Base-by-base conservation (phyloP, 2,329 filamentous ascomycete species). In the Botryosphaeria dothidea region DNA sequence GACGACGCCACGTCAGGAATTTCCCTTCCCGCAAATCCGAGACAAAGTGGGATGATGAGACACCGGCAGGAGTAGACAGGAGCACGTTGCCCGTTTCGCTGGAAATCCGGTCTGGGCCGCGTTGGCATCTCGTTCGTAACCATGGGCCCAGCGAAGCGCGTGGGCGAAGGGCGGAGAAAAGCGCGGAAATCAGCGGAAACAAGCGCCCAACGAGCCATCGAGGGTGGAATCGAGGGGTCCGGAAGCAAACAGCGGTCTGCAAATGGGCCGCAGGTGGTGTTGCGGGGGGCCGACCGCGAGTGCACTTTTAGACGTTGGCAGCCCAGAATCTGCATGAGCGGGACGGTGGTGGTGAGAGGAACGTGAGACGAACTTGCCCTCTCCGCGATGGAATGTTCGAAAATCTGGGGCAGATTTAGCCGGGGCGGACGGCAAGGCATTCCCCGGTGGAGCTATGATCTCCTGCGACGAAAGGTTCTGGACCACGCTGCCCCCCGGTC, bases 361-460 rank as follows among this genome's bases (percentile, higher is more conserved):
- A 23, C 13, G 17, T 46, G 38, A 60, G 56, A 34, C 31, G 38
- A 31, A 17, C 56, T 5, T n/a, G 8, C 38, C 38, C 17, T 41
- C 15, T 13, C 5, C 17, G 9, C 11, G 38, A 60, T 46, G 38
- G 41, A 60, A 58, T 23, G 34, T 60, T 60, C 56, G 56, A 46
- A 34, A 60, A 60, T 60, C 56, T 25, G 56, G 56, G 56, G 56
- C 41, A 60, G 56, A 60, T 60, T 41, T 60, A 60, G 41, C 38
- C 56, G 56, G 56, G 31, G 31, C 25, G 56, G 56, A 36, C 56
- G 56, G 41, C 38, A 60, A 46, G 56, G 25, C 41, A 34, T 34
- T 34, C 17, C 56, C 56, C 25, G 56, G 56, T 60, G 56, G 56
- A 60, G 56, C 56, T 60, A 60, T 60, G 56, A 60, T 60, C 56